Base-by-base conservation (phyloP, 1,139 yeast species). In the Sugiyamaella novakii region DNA sequence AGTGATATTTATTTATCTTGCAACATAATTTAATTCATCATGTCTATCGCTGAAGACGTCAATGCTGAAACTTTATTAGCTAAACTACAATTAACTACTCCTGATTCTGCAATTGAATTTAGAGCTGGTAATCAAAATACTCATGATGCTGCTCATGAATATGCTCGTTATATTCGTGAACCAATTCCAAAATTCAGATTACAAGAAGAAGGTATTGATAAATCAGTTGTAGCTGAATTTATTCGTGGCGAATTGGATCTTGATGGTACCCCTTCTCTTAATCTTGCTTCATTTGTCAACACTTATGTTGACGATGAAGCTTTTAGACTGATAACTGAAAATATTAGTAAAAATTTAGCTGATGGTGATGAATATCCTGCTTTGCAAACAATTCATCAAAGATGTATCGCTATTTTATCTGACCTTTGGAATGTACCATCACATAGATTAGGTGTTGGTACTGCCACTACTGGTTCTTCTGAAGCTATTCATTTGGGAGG, bases 401-500 rank as follows among this genome's bases (percentile, higher is more conserved):
- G 96, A 59, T 88, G 96, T 69, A 79, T 89, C 52, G 78, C 89
- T 29, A 89, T 89, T 61, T 66, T 89, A 54, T 81, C 89, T 19
- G 78, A 83, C 60, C 69, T 89, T 60, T 89, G 97, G 97, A 74
- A 87, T 63, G 91, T 89, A 10, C 86, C 86, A 46, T 65, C 62
- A 14, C 69, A 67, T 33, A 74, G 74, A 43, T 70, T 71, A 25
- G 84, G 92, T 2, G 74, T 87, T 28, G 97, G 97, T 25, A 82
- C 95, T 15, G 94, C 96, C 35, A 87, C 96, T 48, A 89, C 96
- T 1, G 97, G 97, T 4, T 87, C 96, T 2, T 84, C 94, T 0
- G 97, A 89, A 66, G 97, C 97, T 5, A 83, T 89, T 58, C 88
- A 88, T 86, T 78, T 89, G 51, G 97, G 94, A 39, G 97, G 97